Base-by-base conservation (phyloP, 345 rosid genomes). In the Clarkia xantiana region DNA sequence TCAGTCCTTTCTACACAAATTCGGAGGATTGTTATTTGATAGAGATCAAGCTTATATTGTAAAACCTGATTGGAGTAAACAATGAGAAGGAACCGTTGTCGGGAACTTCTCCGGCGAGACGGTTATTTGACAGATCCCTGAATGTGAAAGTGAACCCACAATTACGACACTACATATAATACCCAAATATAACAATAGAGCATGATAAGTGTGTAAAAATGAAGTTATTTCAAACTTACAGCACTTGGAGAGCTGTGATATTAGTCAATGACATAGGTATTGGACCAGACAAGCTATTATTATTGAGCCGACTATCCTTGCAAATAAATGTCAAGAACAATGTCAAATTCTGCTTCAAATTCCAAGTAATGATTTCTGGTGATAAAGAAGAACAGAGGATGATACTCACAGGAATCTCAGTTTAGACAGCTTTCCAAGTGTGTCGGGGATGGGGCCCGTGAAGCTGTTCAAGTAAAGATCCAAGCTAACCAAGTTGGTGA, bases 71-170 rank as follows among this genome's bases (percentile, higher is more conserved):
- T 52, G 99, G 99, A 42, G 99, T 91, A 71, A 91, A 91, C 46
- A 86, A 73, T 53, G 96, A 91, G 75, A 91, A 91, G 47, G 99
- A 91, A 53, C 99, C 99, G 71, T 78, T 87, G 63, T 91, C 99
- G 44, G 99, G 99, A 58, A 91, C 96, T 43, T 63, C 81, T 47
- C 99, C 96, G 18, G 96, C 81, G 39, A 91, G 96, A 43, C 7
- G 76, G 58, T 91, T 91, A 70, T 87, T 91, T 47, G 96, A 91
- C 40, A 91, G 81, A 80, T 87, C 99, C 81, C 96, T 91, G 70
- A 8, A 19, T 29, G 36, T 5, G 36, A 29, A 29, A 29, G 36
- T 29, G 36, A 29, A 29, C 7, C 36, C 36, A 29, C 36, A 29
- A 29, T 29, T 29, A 29, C 4, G 8, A 29, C 36, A 7, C 36